Evolutionary conservation across 345 rosid genomes (phyloP).

Genomic region (Syzygium aqueum): DNA sequence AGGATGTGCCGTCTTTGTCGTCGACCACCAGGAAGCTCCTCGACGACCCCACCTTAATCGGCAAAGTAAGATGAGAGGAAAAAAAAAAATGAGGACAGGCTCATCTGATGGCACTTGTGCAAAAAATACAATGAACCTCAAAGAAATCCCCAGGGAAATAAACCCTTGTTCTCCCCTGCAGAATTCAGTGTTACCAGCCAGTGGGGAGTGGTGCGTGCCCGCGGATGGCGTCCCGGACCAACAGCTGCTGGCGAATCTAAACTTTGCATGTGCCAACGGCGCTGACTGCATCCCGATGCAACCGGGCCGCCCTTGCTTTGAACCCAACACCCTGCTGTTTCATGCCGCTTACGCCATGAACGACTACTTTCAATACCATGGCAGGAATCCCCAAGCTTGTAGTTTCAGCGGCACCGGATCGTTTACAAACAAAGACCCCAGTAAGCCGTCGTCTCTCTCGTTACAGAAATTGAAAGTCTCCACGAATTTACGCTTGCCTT

Average conservation of each 20-base stretch:
- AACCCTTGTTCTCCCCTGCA: neutral
- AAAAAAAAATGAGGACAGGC: too few relatives aligned
- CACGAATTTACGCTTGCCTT: neutral
- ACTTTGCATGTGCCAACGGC: neutral
- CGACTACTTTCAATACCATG: neutral
- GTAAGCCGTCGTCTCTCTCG: neutral
- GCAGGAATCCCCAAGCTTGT: neutral
- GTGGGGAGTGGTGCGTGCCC: neutral
- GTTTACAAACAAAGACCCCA: conserved; percentile 31
- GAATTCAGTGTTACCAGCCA: neutral
- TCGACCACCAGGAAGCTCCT: neutral
- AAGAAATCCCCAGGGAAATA: too few relatives aligned
- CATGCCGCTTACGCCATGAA: neutral
- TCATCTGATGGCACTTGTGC: too few relatives aligned
- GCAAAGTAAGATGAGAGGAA: too few relatives aligned
- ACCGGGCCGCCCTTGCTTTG: neutral
- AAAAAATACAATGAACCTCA: too few relatives aligned
- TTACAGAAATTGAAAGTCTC: neutral
- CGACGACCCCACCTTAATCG: too few relatives aligned
- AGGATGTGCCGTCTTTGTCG: neutral
- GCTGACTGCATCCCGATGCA: neutral
- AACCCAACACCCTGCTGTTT: neutral
- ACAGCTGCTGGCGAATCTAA: neutral
- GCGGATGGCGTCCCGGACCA: neutral
- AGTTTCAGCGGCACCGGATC: conserved; percentile 5